Base-by-base conservation (phyloP, 139 green algal genomes). In the Picochlorum sp. region DNA sequence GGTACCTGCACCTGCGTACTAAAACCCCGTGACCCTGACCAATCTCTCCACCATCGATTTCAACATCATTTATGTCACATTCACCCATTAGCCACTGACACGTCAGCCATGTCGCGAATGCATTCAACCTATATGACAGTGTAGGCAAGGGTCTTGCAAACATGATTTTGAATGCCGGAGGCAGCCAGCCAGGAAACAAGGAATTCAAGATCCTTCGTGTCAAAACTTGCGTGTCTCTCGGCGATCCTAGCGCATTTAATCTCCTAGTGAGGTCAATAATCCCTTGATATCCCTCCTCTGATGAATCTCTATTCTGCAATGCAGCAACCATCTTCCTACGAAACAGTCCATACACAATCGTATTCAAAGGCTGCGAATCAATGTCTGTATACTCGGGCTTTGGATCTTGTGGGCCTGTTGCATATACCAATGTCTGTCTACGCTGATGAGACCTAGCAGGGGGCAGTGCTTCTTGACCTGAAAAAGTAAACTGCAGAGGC, bases 71-170 rank as follows among this genome's bases (percentile, higher is more conserved):
- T 5, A 96, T 77, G 18, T 81, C 73, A 65, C 77, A 87, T 1
- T 77, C 72, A 2, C 90, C 90, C 90, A 96, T 96, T 3, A 96
- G 75, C 90, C 90, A 96, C 65, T 96, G 83, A 65, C 87, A 95
- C 0, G 85, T 89, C 11, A 89, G 34, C 21, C 74, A 77, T 2
- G 89, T 96, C 0, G 86, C 85, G 41, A 70, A 82, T 0, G 90
- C 90, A 72, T 96, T 96, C 23, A 96, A 28, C 44, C 65, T 57
- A 57, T 59, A 71, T 9, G 81, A 81, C 4, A 87, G 62, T 23
- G 54, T 64, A 2, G 83, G 83, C 4, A 89, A 61, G 8, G 81
- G 81, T 21, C 31, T 30, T 7, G 77, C 63, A 26, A 90, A 86
- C 62, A 83, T 72, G 13, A 69, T 66, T 49, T 65, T 59, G 60